Evolutionary conservation across 495 filamentous ascomycete genomes (phyloP).

Genomic region (Hypoxylon crocopeplum): DNA sequence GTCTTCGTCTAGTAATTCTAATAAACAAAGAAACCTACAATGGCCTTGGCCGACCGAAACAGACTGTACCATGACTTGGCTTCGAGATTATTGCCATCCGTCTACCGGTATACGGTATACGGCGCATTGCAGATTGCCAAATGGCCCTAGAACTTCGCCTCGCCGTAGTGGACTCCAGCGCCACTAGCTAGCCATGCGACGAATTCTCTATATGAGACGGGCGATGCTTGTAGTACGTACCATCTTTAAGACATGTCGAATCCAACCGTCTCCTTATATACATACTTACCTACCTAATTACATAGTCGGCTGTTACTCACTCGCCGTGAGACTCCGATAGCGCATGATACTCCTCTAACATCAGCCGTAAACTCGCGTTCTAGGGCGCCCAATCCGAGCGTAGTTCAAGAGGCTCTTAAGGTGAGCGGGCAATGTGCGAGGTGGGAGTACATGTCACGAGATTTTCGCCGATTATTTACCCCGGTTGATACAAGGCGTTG

Average conservation of each 20-base stretch:
- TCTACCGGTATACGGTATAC: no score
- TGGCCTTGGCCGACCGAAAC: no score
- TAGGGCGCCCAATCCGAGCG: conserved; percentile 15
- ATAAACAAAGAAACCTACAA: no score
- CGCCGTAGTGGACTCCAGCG: conserved; percentile 2
- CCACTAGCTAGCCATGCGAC: conserved; percentile 4
- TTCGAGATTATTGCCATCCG: no score
- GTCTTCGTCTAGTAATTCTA: not conserved
- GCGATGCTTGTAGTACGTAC: not conserved
- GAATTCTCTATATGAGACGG: conserved; percentile 6
- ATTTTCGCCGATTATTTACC: conserved; percentile 31
- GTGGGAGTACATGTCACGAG: conserved; percentile 24
- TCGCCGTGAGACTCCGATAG: conserved; percentile 11
- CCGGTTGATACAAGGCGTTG: conserved; percentile 15
- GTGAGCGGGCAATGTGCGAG: conserved; percentile 28
- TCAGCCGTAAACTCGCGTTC: conserved; percentile 13
- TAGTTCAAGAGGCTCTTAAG: conserved; percentile 37
- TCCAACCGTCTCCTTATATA: not conserved
- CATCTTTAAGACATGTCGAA: conserved; percentile 9
- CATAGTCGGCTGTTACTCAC: no score
- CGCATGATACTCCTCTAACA: conserved; percentile 7
- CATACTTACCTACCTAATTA: conserved; percentile 6
- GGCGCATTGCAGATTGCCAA: no score
- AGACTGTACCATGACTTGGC: no score
- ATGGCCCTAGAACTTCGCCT: not conserved